Percentiles rank a stretch among this genome's conserved stretches.
Evolutionary conservation across 306 rosid species (phyloP).

Genomic region (Luffa aegyptiaca): DNA sequence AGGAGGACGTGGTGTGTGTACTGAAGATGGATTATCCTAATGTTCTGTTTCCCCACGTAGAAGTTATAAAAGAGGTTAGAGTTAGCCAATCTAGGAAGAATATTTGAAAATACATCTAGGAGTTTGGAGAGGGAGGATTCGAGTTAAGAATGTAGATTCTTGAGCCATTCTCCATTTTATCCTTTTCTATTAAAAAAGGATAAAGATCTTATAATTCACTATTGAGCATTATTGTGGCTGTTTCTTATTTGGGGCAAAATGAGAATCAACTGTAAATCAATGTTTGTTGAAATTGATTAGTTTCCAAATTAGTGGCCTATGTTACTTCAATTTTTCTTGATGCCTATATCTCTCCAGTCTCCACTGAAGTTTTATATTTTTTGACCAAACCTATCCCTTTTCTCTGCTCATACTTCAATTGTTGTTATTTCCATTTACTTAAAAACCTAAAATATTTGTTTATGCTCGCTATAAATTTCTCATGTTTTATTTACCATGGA

Average conservation of each 20-base stretch:
- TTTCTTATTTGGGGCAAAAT: not conserved
- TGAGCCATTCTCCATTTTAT: not conserved
- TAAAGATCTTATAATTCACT: not conserved
- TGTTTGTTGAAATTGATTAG: not conserved
- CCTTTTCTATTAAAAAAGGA: not conserved
- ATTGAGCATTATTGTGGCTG: not conserved
- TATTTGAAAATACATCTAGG: not conserved
- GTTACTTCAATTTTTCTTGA: not conserved
- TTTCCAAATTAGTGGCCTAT: not conserved
- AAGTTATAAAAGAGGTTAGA: not conserved
- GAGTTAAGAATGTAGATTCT: not conserved
- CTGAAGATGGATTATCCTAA: not conserved
- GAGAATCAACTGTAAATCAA: not conserved
- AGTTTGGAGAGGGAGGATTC: not conserved
- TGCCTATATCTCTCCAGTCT: not conserved
- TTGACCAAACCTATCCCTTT: not conserved
- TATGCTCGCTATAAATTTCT: constrained; percentile 13
- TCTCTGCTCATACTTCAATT: not conserved
- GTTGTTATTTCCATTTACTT: not conserved
- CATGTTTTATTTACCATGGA: constrained; percentile 15
- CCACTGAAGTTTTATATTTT: not conserved
- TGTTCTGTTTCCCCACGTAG: not conserved
- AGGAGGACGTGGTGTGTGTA: not conserved
- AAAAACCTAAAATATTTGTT: not conserved
- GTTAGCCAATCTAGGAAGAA: not conserved